phyloP scores from a whole-genome alignment of 2,329 filamentous ascomycete species.

The Gnomoniopsis smithogilvyi region DNA sequence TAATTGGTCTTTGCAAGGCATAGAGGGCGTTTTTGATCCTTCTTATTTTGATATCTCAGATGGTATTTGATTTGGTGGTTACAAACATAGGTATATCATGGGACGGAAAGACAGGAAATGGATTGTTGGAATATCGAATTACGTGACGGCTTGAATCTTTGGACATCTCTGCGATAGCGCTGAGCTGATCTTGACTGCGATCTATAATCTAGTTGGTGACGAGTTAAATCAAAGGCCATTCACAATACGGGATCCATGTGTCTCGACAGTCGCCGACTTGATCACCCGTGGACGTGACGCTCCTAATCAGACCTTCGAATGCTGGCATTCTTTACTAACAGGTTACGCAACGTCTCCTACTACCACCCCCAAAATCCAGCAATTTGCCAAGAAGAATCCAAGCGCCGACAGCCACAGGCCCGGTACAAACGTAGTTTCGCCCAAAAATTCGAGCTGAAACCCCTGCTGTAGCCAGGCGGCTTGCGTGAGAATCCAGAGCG shows the following conservation, averaged over 20 bases:
- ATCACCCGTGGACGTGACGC: too few relatives aligned
- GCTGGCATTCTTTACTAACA: too few relatives aligned
- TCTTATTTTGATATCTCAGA: neutral
- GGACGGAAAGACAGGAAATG: neutral
- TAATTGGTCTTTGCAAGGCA: slow-evolving; percentile 8
- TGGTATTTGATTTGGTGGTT: neutral
- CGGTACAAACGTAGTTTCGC: slow-evolving; percentile 77
- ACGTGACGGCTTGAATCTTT: neutral
- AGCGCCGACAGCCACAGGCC: slow-evolving; percentile 76
- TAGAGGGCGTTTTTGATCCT: slow-evolving; percentile 10
- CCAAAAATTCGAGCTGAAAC: slow-evolving; percentile 75
- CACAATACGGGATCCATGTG: too few relatives aligned
- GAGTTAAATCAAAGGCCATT: neutral
- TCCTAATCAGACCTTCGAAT: neutral
- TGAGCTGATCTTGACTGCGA: neutral
- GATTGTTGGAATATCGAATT: neutral
- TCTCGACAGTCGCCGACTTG: too few relatives aligned
- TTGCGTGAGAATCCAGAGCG: slow-evolving; percentile 75
- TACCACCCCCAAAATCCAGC: slow-evolving; percentile 81
- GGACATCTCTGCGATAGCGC: neutral
- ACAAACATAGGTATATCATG: neutral
- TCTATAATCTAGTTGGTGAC: neutral
- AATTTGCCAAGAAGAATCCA: slow-evolving; percentile 80
- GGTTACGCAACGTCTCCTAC: slow-evolving; percentile 56
- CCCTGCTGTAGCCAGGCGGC: slow-evolving; percentile 73